Evolutionary conservation across 768 basidiomycete genomes (phyloP).

Genomic region (Collybiopsis luxurians): DNA sequence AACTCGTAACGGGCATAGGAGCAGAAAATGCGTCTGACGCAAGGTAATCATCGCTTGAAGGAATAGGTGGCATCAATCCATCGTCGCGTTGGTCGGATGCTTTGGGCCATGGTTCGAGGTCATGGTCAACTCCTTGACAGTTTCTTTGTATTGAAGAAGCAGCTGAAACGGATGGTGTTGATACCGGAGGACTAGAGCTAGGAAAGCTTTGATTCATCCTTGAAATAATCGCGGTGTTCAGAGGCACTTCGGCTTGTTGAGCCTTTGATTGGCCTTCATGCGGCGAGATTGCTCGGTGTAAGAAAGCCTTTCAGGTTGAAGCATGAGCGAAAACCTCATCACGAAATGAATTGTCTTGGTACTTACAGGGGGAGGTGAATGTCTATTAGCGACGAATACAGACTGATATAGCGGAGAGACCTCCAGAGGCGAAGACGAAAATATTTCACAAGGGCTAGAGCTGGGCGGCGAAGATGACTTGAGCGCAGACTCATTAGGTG

Average conservation of each 20-base stretch:
- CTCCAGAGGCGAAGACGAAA: slow-evolving; percentile 40
- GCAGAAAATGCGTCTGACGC: too few species aligned
- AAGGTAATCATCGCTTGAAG: too few species aligned
- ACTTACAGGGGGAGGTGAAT: not conserved
- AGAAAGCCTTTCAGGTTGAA: not conserved
- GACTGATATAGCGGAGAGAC: slow-evolving; percentile 27
- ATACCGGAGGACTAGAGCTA: not conserved
- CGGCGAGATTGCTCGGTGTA: not conserved
- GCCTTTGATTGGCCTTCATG: too few species aligned
- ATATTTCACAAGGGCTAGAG: slow-evolving; percentile 45
- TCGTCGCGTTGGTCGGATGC: too few species aligned
- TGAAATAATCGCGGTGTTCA: not conserved
- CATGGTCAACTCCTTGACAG: too few species aligned
- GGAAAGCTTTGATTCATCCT: not conserved
- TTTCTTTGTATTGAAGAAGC: not conserved
- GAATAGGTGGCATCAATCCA: too few species aligned
- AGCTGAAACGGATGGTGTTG: not conserved
- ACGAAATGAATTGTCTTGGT: too few species aligned
- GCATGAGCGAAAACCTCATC: too few species aligned
- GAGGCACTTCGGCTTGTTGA: not conserved
- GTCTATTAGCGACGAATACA: not conserved
- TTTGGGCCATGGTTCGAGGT: too few species aligned
- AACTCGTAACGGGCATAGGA: not conserved
- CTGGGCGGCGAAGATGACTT: slow-evolving; percentile 26
- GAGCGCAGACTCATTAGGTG: not conserved